Conservation (phyloP, 2,329 filamentous ascomycete genomes). For the Eutypa lata region DNA sequence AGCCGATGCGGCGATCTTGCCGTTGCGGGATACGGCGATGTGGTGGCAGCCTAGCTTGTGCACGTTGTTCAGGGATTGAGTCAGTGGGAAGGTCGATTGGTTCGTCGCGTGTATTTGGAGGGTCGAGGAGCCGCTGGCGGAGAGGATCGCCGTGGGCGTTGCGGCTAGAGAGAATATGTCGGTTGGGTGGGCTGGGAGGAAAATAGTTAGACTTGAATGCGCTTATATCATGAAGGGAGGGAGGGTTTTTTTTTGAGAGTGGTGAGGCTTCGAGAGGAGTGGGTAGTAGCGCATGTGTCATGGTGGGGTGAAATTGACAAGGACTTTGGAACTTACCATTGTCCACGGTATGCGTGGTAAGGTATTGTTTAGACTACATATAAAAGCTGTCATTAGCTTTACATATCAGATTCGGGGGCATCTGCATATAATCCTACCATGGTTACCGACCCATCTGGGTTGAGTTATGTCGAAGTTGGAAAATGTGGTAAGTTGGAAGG, state of each 20-base stretch:
- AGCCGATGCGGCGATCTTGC: slow-evolving; percentile 72
- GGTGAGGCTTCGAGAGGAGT: no score
- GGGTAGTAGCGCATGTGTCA: no score
- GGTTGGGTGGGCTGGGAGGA: slow-evolving; percentile 65
- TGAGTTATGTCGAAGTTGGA: slow-evolving; percentile 13
- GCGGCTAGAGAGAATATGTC: slow-evolving; percentile 83
- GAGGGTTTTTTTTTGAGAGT: no score
- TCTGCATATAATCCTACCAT: slow-evolving; percentile 31
- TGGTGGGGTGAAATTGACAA: slow-evolving; percentile 8
- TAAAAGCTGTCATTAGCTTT: slow-evolving; percentile 5
- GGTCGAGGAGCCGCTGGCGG: slow-evolving; percentile 78
- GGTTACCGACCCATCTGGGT: slow-evolving; percentile 33
- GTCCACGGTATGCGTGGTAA: slow-evolving; percentile 87
- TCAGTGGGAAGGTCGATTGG: slow-evolving; percentile 68
- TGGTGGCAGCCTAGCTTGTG: slow-evolving; percentile 93
- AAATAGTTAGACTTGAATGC: slow-evolving; percentile 18
- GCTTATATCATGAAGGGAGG: no score
- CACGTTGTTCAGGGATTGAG: slow-evolving; percentile 74
- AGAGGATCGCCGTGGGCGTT: slow-evolving; percentile 71
- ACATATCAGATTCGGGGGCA: not conserved
- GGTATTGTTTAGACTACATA: slow-evolving; percentile 99
- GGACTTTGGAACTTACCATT: slow-evolving; percentile 60
- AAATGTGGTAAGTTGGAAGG: slow-evolving; percentile 15
- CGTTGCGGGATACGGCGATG: slow-evolving; percentile 66
- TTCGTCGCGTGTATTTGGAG: slow-evolving; percentile 77